Percentiles rank a stretch among this genome's conserved stretches.
phyloP scores from a whole-genome alignment of 345 rosid genomes.

The Microthlaspi erraticum region DNA sequence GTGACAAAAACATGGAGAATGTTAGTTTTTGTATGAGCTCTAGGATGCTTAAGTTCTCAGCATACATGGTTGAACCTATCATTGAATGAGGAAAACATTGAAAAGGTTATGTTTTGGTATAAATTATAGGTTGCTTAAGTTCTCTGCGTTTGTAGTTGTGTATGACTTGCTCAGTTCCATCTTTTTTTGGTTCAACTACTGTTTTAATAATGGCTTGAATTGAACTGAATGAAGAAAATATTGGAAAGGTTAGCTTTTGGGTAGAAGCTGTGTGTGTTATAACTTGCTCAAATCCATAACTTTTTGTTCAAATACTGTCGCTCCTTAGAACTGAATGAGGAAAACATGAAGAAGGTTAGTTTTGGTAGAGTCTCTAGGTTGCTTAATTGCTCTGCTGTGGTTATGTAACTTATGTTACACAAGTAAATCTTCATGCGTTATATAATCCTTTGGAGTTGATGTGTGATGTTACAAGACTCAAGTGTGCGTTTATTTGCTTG shows the following conservation, averaged over 20 bases:
- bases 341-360: constrained; percentile 77
- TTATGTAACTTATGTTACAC: no score
- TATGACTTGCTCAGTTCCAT: background rate
- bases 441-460: background rate
- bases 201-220: constrained; percentile 45
- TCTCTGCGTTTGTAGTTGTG: constrained; percentile 23
- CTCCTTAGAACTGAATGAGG: constrained; percentile 75
- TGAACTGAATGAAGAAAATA: constrained; percentile 67
- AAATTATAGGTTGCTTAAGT: constrained; percentile 18
- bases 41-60: background rate
- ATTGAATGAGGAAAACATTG: constrained; percentile 69
- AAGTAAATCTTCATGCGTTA: background rate
- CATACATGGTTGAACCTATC: background rate
- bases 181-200: background rate
- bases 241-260: constrained; percentile 61
- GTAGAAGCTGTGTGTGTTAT: background rate
- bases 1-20: constrained; percentile 71
- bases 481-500: constrained; percentile 13
- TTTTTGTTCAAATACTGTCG: background rate
- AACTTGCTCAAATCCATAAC: background rate
- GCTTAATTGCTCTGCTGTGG: background rate
- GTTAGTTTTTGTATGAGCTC: constrained; percentile 39
- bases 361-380: background rate
- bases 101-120: constrained; percentile 57
- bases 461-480: constrained; percentile 9